Base-by-base conservation (phyloP, 345 rosid species). In the Geranium brycei region DNA sequence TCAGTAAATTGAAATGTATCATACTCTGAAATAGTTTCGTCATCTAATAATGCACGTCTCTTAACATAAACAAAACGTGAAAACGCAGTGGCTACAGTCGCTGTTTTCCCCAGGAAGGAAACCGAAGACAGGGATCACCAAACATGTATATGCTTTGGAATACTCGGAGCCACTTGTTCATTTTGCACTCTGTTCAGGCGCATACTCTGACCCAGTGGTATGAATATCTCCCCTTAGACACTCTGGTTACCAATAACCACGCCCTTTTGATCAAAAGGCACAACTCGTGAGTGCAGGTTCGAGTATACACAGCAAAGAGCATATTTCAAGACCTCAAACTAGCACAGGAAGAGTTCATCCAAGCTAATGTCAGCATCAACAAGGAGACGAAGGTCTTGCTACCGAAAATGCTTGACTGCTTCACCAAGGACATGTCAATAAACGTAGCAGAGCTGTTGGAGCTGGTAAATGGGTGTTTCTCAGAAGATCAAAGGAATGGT, bases 161-260 rank as follows among this genome's bases (percentile, higher is more conserved):
- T 91, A 85, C 67, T 84, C 89, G 0, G 95, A 91, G 72, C 89
- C 91, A 0, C 87, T 86, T 53, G 92, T 87, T 69, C 95, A 87
- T 76, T 91, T 91, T 71, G 86, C 91, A 8, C 86, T 91, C 3
- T 84, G 86, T 72, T 84, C 83, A 4, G 97, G 95, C 19, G 72
- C 88, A 17, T 79, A 78, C 70, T 85, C 89, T 14, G 97, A 86
- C 69, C 95, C 95, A 5, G 74, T 61, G 82, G 95, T 87, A 84
- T 47, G 15, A 11, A 47, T 47, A 0, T 47, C 53, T 47, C 53
- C 10, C 15, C 14, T 47, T 47, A 47, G 7, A 47, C 11, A 47
- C 11, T 47, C 3, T 7, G 53, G 11, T 10, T 47, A 11, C 13
- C 53, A 3, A 47, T 6, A 47, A 47, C 14, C 7, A 47, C 14